Evolutionary conservation across 2,329 filamentous ascomycete genomes (phyloP).

Genomic region (Fusarium protoensiforme): DNA sequence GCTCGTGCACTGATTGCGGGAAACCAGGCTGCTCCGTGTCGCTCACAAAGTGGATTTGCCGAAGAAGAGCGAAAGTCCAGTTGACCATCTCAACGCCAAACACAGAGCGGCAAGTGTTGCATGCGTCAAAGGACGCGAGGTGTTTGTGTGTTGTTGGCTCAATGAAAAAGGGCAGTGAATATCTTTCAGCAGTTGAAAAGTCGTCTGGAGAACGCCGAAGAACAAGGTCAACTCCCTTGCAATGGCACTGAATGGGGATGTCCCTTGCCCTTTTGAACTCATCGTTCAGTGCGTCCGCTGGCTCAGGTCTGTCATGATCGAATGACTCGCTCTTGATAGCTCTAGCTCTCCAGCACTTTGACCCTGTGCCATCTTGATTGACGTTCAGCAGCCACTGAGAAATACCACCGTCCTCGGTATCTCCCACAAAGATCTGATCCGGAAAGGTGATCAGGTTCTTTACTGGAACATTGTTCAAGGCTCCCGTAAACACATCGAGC

Average conservation of each 20-base stretch:
- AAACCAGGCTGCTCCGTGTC: constrained; percentile 8
- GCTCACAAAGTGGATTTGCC: constrained; percentile 50
- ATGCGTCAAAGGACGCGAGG: constrained; percentile 55
- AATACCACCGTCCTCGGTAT: constrained; percentile 65
- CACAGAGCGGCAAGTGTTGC: constrained; percentile 58
- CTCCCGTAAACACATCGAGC: constrained; percentile 52
- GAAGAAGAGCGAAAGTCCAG: constrained; percentile 57
- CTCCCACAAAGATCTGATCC: constrained; percentile 58
- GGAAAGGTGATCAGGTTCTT: constrained; percentile 46
- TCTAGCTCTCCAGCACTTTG: constrained; percentile 43
- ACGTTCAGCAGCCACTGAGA: constrained; percentile 55
- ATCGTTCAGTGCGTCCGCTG: constrained; percentile 5
- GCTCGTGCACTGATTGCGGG: constrained; percentile 20
- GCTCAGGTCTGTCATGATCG: constrained; percentile 45
- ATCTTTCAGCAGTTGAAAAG: constrained; percentile 26
- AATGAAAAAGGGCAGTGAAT: constrained; percentile 54
- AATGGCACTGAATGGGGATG: constrained; percentile 57
- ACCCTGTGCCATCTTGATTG: constrained; percentile 44
- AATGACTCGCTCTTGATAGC: constrained; percentile 42
- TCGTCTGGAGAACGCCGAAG: constrained; percentile 48
- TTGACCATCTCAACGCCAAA: constrained; percentile 55
- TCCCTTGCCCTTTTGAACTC: constrained; percentile 27
- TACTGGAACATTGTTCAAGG: constrained; percentile 44
- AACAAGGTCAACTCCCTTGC: constrained; percentile 57
- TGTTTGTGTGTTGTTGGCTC: constrained; percentile 55